These are phyloP conservation scores for Puccinia triticina DNA, from an alignment of 1,284 basidiomycete genomes.

Conservation along the genomic window DNA sequence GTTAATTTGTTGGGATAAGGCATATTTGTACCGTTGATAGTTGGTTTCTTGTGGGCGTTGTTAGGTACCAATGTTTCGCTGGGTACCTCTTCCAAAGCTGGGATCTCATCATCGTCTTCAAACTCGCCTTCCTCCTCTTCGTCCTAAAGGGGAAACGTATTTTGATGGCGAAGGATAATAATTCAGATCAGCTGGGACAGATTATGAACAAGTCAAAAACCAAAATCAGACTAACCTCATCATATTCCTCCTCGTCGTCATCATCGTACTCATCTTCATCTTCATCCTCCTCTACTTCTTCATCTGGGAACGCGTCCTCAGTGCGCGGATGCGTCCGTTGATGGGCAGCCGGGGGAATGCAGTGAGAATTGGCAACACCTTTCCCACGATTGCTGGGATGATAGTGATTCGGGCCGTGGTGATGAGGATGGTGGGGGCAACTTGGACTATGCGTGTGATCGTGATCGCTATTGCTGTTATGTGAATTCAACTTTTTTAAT, in stretches of 20 bases:
- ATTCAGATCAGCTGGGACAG: slow-evolving; percentile 14
- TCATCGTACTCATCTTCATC: slow-evolving; percentile 65
- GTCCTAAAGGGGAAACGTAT: slow-evolving; percentile 26
- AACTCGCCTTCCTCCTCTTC: slow-evolving; percentile 52
- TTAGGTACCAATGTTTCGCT: slow-evolving; percentile 47
- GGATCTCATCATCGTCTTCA: slow-evolving; percentile 52
- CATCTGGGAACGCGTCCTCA: slow-evolving; percentile 52
- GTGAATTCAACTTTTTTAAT: slow-evolving; percentile 47
- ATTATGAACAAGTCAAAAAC: not conserved
- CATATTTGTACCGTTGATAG: slow-evolving; percentile 30
- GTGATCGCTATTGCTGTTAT: slow-evolving; percentile 55
- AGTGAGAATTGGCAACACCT: slow-evolving; percentile 55
- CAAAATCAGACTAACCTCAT: slow-evolving; percentile 56
- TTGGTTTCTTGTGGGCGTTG: slow-evolving; percentile 51
- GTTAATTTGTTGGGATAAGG: slow-evolving; percentile 30
- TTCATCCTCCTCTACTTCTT: slow-evolving; percentile 69
- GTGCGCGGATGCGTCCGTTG: slow-evolving; percentile 44
- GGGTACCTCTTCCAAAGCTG: slow-evolving; percentile 47
- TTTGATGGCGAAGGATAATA: slow-evolving; percentile 6
- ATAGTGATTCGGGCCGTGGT: slow-evolving; percentile 50
- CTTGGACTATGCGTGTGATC: slow-evolving; percentile 56
- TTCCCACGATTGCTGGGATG: slow-evolving; percentile 37
- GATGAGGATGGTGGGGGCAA: slow-evolving; percentile 57
- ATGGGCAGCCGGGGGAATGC: slow-evolving; percentile 61
- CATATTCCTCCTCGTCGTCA: slow-evolving; percentile 66